Base-by-base conservation (phyloP, 495 filamentous ascomycete genomes). In the Neurospora sp. region DNA sequence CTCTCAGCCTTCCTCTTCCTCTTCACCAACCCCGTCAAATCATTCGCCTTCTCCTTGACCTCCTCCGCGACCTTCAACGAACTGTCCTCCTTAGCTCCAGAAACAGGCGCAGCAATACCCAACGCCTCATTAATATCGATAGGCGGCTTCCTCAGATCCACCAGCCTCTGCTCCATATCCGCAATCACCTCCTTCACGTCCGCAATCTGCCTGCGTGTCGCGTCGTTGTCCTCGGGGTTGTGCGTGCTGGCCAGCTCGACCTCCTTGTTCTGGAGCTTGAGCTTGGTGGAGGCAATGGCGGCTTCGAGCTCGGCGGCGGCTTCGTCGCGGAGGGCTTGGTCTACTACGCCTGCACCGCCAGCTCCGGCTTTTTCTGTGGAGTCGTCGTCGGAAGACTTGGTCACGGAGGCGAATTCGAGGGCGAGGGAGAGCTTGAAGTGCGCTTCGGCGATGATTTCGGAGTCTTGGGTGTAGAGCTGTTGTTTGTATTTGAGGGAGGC, bases 391-490 rank as follows among this genome's bases (percentile, higher is more conserved):
- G 85, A 81, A 16, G 86, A 85, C 45, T 89, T 87, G 40, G 88
- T 92, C n/a, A 93, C 88, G 0, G 93, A 93, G 14, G 92, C 91
- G 75, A 98, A 98, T 80, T 99, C 96, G 22, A 98, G 88, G 1
- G 96, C 96, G 53, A 99, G 89, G 2, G 96, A 97, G 61, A 98
- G 89, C 80, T 97, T 98, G 84, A 90, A 98, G 80, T 98, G 93
- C 44, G 93, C 95, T 85, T 99, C 96, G 40, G 94, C 94, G 71
- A 98, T 85, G 22, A 94, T 86, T 70, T 91, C 89, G 45, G 93
- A 94, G 69, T 96, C 92, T 69, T 88, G 82, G 2, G 93, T 87
- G 78, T 91, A 95, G 14, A 98, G 86, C 16, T 88, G 84, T 72
- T 92, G 79, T 81, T 96, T 94, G 65, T 97, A 86, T 61, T 85